phyloP scores from a whole-genome alignment of 345 rosid species.

The Kernera saxatilis region DNA sequence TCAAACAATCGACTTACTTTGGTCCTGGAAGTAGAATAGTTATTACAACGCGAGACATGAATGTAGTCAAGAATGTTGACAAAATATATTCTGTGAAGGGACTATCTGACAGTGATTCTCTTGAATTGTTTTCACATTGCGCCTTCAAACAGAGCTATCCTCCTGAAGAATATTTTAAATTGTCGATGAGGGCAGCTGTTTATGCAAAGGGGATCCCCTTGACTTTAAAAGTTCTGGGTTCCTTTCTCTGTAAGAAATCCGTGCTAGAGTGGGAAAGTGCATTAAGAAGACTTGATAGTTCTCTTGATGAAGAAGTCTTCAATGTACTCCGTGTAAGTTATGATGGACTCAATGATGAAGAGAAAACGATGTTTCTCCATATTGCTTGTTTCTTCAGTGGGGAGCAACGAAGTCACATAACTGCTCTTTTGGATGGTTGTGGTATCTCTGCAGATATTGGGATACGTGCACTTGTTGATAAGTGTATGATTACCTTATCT shows the following conservation, averaged over 20 bases:
- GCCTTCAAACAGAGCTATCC: conserved; percentile 2
- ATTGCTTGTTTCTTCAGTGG: conserved; percentile 27
- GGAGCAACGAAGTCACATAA: not conserved
- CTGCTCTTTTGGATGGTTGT: conserved; percentile 14
- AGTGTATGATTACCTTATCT: not conserved
- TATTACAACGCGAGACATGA: not conserved
- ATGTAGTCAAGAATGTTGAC: not conserved
- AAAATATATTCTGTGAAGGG: not conserved
- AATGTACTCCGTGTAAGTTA: conserved; percentile 7
- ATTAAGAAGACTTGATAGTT: not conserved
- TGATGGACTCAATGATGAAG: conserved; percentile 8
- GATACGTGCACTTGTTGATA: conserved; percentile 1
- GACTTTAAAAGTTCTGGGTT: conserved; percentile 22
- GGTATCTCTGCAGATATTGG: not conserved
- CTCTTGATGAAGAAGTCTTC: not conserved
- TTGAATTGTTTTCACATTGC: conserved; percentile 8
- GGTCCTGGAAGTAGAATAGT: conserved; percentile 12
- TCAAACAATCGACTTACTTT: not conserved
- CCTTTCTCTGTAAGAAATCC: not conserved
- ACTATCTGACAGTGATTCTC: not conserved
- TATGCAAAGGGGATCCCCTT: conserved; percentile 24
- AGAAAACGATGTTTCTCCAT: conserved; percentile 22
- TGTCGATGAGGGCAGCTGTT: not conserved
- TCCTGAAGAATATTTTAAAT: conserved; percentile 4
- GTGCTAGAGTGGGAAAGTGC: conserved; percentile 23